These are phyloP conservation scores for Termitomyces eurrhizus DNA, from an alignment of 768 basidiomycete genomes.

Conservation along the genomic window DNA sequence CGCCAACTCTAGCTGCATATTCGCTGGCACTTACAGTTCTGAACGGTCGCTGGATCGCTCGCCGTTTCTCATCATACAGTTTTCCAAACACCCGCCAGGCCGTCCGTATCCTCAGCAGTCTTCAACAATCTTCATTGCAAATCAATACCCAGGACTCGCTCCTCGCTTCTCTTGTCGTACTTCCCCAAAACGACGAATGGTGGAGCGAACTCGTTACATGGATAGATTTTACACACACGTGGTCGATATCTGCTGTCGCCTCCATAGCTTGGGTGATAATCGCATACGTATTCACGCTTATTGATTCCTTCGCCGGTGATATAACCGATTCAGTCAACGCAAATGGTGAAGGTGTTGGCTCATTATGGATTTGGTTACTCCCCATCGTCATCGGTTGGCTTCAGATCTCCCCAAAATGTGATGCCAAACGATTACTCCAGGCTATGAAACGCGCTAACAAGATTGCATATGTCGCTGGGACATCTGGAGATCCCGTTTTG, in stretches of 20 bases:
- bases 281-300: constrained; percentile 37
- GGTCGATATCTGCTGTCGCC: constrained; percentile 33
- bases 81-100: constrained; percentile 30
- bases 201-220: constrained; percentile 30
- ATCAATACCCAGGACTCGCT: constrained; percentile 23
- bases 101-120: constrained; percentile 29
- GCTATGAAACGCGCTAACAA: constrained; percentile 29
- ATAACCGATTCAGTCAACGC: constrained; percentile 21
- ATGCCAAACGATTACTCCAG: constrained; percentile 24
- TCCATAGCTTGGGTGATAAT: constrained; percentile 42
- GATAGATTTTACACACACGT: constrained; percentile 33
- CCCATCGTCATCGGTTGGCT: constrained; percentile 42
- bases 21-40: constrained; percentile 40
- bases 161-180: constrained; percentile 38
- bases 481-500: neutral
- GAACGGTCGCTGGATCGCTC: constrained; percentile 39
- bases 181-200: constrained; percentile 39
- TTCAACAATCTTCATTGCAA: constrained; percentile 39
- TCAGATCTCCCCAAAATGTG: constrained; percentile 38
- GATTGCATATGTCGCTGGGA: constrained; percentile 25
- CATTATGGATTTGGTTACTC: constrained; percentile 42
- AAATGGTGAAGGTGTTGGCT: constrained; percentile 37
- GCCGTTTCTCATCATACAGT: constrained; percentile 21
- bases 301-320: constrained; percentile 28
- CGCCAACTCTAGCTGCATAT: constrained; percentile 41